phyloP scores from a whole-genome alignment of 169 alveolate species.

The Plasmodium chabaudi region DNA sequence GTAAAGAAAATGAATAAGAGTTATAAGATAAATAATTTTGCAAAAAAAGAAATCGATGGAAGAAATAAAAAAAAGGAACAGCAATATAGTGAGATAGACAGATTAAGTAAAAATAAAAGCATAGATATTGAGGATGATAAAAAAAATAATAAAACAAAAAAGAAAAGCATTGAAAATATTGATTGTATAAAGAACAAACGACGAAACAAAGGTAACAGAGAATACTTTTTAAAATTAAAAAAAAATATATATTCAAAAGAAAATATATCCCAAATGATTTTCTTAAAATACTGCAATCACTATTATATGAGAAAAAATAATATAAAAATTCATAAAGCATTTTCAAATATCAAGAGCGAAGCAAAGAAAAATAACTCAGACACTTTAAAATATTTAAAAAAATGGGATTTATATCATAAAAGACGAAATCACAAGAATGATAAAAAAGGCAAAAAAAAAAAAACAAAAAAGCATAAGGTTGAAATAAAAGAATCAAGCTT shows the following conservation, averaged over 20 bases:
- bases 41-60: background rate
- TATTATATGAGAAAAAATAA: constrained; percentile 14
- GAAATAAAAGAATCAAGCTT: no score
- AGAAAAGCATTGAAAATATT: background rate
- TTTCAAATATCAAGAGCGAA: constrained; percentile 12
- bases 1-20: no score
- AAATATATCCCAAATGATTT: background rate
- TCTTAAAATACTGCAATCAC: constrained; percentile 4
- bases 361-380: background rate
- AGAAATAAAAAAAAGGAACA: background rate
- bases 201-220: background rate
- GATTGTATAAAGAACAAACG: background rate
- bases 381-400: constrained; percentile 1
- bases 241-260: constrained; percentile 16
- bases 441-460: no score
- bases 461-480: no score
- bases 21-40: background rate
- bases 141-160: no score
- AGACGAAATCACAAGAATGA: no score
- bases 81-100: background rate
- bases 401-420: no score
- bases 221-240: constrained; percentile 13
- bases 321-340: constrained; percentile 18
- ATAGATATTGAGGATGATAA: background rate
- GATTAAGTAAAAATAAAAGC: background rate